Evolutionary conservation across 495 filamentous ascomycete genomes (phyloP).

Genomic region (Penicillium chermesinum): DNA sequence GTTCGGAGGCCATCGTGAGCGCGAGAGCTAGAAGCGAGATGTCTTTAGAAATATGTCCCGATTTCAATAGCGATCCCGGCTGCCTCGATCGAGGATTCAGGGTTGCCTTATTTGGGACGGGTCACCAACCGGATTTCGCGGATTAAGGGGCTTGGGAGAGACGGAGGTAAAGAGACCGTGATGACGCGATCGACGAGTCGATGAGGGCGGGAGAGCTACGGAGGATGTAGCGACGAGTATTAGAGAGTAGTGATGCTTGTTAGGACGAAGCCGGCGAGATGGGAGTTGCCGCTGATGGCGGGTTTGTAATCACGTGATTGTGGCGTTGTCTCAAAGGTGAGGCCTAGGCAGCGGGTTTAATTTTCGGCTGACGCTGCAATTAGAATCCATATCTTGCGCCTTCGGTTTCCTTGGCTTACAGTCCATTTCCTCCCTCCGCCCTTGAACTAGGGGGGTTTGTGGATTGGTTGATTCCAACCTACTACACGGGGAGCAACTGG

Average conservation of each 20-base stretch:
- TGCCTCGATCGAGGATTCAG: slow-evolving; percentile 16
- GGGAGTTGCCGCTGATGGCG: slow-evolving; percentile 30
- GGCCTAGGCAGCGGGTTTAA: background rate
- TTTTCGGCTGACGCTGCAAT: background rate
- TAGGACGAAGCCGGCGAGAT: slow-evolving; percentile 33
- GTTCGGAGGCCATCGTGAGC: slow-evolving; percentile 57
- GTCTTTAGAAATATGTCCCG: slow-evolving; percentile 13
- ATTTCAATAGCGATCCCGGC: slow-evolving; percentile 7
- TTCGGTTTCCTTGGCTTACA: background rate
- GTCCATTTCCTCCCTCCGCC: background rate
- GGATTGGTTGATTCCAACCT: background rate
- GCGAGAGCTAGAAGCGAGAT: slow-evolving; percentile 5
- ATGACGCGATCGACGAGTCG: slow-evolving; percentile 1
- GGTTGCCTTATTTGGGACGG: slow-evolving; percentile 19
- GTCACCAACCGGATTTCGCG: slow-evolving; percentile 8
- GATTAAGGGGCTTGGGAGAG: background rate
- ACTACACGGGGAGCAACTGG: background rate
- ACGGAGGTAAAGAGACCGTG: background rate
- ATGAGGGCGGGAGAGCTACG: slow-evolving; percentile 6
- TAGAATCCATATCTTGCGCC: background rate
- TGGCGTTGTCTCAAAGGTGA: slow-evolving; percentile 21
- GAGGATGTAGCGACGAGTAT: slow-evolving; percentile 9
- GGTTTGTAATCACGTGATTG: slow-evolving; percentile 22
- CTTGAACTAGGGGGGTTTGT: background rate
- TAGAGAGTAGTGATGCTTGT: slow-evolving; percentile 11